Base-by-base conservation (phyloP, 2,329 filamentous ascomycete genomes). In the Xylariaceae sp. region DNA sequence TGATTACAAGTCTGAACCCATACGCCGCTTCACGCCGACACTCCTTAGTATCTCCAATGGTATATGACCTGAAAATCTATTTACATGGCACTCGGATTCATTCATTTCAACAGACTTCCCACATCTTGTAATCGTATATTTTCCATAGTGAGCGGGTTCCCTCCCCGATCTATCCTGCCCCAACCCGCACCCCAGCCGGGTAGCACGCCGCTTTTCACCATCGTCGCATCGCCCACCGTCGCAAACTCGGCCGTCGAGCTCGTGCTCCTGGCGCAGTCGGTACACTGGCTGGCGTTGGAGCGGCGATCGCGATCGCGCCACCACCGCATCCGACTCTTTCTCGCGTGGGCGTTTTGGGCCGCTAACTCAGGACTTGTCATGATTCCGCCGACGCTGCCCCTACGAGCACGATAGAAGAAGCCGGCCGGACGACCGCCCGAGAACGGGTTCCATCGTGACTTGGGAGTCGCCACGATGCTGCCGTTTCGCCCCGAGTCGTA, bases 401-500 rank as follows among this genome's bases (percentile, higher is more conserved):
- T 69, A 0, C 75, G 74, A 1, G 77, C 6, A 10, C 32, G 75
- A 48, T 81, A 81, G 32, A 72, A 68, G 59, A 83, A 83, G 0
- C 81, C 81, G 2, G 81, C 81, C 0, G 81, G 79, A 45, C 75
- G 75, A 0, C 81, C 81, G n/a, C 79, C 80, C 2, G 61, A 52
- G 57, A 83, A 81, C 0, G 77, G 77, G 40, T 80, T 79, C 77
- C 75, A 79, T 49, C 64, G 69, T 40, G 68, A 51, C 40, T 66
- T 69, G 2, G 71, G 67, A 2, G 67, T 66, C 19, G 69, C 72
- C 10, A 73, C 67, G 60, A 80, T 77, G 60, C 79, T 82, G 20
- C 79, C 79, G 65, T 81, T 81, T 45, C 77, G 77, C 26, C 79
- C 79, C 3, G 77, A 71, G 51, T 82, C 80, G 63, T 82, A 81